phyloP scores from a whole-genome alignment of 306 rosid species.

The Vachellia collinsii region DNA sequence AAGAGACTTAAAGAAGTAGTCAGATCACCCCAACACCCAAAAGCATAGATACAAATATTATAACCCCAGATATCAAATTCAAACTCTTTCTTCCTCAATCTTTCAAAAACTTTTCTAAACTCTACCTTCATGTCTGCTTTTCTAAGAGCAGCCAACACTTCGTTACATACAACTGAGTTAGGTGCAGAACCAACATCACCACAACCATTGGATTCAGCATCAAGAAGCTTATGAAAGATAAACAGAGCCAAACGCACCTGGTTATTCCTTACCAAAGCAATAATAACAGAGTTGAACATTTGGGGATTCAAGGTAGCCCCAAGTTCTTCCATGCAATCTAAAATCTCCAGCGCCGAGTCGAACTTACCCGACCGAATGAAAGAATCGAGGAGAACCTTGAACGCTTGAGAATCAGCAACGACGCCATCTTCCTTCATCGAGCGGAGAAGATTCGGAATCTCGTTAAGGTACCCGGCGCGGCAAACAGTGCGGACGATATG shows the following conservation, averaged over 20 bases:
- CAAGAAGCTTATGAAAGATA: slow-evolving; percentile 58
- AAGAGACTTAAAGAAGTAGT: slow-evolving; percentile 57
- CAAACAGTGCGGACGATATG: slow-evolving; percentile 52
- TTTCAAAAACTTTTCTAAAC: slow-evolving; percentile 60
- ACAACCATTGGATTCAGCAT: slow-evolving; percentile 21
- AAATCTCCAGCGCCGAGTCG: slow-evolving; percentile 53
- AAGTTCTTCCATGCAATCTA: slow-evolving; percentile 56
- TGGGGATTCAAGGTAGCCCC: slow-evolving; percentile 43
- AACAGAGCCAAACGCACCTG: slow-evolving; percentile 70
- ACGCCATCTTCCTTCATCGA: slow-evolving; percentile 59
- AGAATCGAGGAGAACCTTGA: slow-evolving; percentile 60
- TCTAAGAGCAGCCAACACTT: slow-evolving; percentile 65
- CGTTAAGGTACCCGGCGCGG: slow-evolving; percentile 47
- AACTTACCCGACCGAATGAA: slow-evolving; percentile 57
- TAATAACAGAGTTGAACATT: slow-evolving; percentile 57
- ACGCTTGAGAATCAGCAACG: slow-evolving; percentile 55
- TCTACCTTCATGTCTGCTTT: slow-evolving; percentile 66
- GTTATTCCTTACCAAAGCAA: slow-evolving; percentile 60
- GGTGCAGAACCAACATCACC: slow-evolving; percentile 2
- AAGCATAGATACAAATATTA: slow-evolving; percentile 75
- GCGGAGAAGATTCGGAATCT: slow-evolving; percentile 52
- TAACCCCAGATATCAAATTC: slow-evolving; percentile 62
- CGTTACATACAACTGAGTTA: slow-evolving; percentile 55
- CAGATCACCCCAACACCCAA: slow-evolving; percentile 91
- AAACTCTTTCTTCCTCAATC: slow-evolving; percentile 49